phyloP scores from a whole-genome alignment of 2,329 filamentous ascomycete genomes.

The Fusarium lateritium region DNA sequence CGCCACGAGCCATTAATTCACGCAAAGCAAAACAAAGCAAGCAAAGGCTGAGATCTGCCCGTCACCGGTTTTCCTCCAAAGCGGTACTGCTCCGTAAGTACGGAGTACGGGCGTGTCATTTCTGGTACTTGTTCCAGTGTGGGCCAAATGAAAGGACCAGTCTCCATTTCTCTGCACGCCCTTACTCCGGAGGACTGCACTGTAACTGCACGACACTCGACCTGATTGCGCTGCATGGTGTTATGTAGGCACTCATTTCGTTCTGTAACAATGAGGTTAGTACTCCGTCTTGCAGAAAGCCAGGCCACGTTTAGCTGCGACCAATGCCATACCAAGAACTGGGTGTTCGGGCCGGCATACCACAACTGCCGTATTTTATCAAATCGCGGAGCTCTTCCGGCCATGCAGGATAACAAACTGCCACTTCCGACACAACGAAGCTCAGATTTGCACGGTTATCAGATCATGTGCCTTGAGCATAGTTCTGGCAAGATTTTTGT shows the following conservation, averaged over 20 bases:
- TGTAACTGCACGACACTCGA: background rate
- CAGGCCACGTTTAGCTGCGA: background rate
- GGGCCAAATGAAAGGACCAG: slow-evolving; percentile 20
- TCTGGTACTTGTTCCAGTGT: background rate
- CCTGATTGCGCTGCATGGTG: too few relatives aligned
- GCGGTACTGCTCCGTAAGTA: background rate
- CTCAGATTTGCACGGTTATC: background rate
- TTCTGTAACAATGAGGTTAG: slow-evolving; percentile 17
- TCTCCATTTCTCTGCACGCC: slow-evolving; percentile 8
- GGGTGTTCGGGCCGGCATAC: slow-evolving; percentile 14
- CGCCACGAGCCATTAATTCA: slow-evolving; percentile 20
- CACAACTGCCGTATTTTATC: slow-evolving; percentile 24
- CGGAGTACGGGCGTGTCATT: too few relatives aligned
- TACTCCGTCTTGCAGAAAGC: slow-evolving; percentile 6
- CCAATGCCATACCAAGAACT: slow-evolving; percentile 2
- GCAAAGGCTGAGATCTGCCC: slow-evolving; percentile 10
- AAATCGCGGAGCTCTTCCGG: background rate
- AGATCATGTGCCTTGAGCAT: slow-evolving; percentile 5
- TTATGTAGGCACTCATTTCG: slow-evolving; percentile 7
- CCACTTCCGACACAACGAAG: slow-evolving; percentile 8
- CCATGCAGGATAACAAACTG: background rate
- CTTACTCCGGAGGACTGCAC: background rate
- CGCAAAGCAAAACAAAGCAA: slow-evolving; percentile 4
- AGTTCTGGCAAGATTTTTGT: background rate
- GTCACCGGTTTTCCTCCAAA: slow-evolving; percentile 12